Base-by-base conservation (phyloP, 2,329 filamentous ascomycete genomes). In the Pseudopithomyces maydicus region DNA sequence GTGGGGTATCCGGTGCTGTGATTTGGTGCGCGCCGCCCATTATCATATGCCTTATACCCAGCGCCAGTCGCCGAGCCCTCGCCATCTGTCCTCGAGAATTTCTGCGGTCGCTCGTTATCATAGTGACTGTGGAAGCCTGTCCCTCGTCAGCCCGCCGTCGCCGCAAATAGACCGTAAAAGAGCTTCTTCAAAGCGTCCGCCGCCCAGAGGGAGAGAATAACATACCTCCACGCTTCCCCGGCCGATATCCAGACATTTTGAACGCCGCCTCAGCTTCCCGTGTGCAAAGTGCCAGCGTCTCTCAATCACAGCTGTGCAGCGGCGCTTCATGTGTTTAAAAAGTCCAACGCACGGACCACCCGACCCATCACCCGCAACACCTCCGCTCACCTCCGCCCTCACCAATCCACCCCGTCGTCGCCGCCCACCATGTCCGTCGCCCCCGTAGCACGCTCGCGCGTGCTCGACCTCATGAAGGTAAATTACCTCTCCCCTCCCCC, bases 401-500 rank as follows among this genome's bases (percentile, higher is more conserved):
- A 55, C 36, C 39, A 61, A 72, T 62, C 49, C 84, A 84, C 82
- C 74, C 82, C 32, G 81, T 84, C 67, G 76, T 45, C 35, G 20
- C 39, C 54, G 55, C 48, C 33, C 61, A 72, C 63, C 50, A 84
- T 85, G 82, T 74, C 82, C 32, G 81, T 84, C 67, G 76, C 83
- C 58, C 79, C 82, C 32, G 81, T 84, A 66, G 76, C 83, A 57
- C 79, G 81, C 57, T 76, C 74, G 48, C 81, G 85, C 46, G 74
- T 87, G 33, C 61, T 86, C 46, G 90, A 92, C 73, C 84, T 97
- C 62, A 85, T 94, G 82, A 92, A 92, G 88, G 92, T 91, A 78
- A n/a, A n/a, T n/a, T 44, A 66, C 43, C 20, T 14, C 26, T 35
- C 26, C 46, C 19, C 22, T 2, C 15, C 12, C 6, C 38, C 33